A percentile compares a stretch with the other conserved stretches of the same genome.
These are phyloP conservation scores for Aspergillus clavatus DNA, from an alignment of 2,329 filamentous ascomycete species.

Conservation along the genomic window DNA sequence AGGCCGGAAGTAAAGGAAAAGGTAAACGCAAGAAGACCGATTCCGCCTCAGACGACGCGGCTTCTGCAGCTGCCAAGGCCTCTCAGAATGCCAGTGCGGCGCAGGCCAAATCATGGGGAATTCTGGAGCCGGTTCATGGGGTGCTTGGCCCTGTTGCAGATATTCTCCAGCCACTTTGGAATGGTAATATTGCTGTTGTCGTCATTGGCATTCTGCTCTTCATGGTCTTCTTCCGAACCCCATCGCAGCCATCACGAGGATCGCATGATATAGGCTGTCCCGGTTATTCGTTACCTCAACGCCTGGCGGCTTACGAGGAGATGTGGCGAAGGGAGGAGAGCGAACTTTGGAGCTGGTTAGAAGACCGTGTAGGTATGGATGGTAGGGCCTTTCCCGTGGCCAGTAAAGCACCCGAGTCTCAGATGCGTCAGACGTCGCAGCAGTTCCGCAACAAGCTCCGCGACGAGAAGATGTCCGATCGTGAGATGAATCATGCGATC, in stretches of 20 bases:
- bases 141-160: conserved; percentile 66
- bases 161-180: conserved; percentile 66
- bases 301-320: conserved; percentile 81
- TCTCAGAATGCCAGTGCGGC: conserved; percentile 35
- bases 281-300: conserved; percentile 52
- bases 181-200: conserved; percentile 70
- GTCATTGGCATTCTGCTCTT: conserved; percentile 69
- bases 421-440: conserved; percentile 39
- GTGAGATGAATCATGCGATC: conserved; percentile 75
- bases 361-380: conserved; percentile 75
- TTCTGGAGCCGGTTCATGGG: conserved; percentile 71
- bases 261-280: conserved; percentile 36
- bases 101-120: conserved; percentile 62
- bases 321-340: conserved; percentile 86
- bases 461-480: conserved; percentile 65
- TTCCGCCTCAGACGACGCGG: conserved; percentile 29
- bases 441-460: conserved; percentile 47
- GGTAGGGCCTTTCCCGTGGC: conserved; percentile 38
- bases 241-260: conserved; percentile 31
- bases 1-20: conserved; percentile 50
- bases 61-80: conserved; percentile 44
- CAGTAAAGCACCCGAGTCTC: conserved; percentile 28
- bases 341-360: conserved; percentile 89
- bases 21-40: conserved; percentile 58
- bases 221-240: conserved; percentile 63